A percentile compares a stretch with the other conserved stretches of the same genome.
Conservation (phyloP, 176 grass and related monocot genomes). For the Poa pratensis region DNA sequence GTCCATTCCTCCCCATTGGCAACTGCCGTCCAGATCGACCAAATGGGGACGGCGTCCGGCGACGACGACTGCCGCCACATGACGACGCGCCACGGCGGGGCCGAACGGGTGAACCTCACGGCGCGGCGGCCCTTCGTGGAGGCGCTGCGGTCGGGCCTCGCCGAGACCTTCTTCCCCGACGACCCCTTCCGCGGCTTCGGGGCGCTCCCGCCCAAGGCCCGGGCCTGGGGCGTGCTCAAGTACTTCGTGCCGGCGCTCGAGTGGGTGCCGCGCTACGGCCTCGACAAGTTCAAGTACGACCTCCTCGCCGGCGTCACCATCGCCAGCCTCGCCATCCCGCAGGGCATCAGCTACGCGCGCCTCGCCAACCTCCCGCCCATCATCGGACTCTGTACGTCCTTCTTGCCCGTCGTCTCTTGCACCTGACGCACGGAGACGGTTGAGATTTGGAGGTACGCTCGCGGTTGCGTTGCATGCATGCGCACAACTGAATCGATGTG, state of each 20-base stretch:
- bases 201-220: constrained; percentile 29
- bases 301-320: constrained; percentile 92
- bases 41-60: constrained; percentile 63
- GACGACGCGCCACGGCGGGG: neutral
- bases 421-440: neutral
- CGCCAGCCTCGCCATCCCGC: constrained; percentile 96
- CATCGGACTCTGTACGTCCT: constrained; percentile 77
- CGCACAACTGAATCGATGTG: neutral
- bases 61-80: neutral
- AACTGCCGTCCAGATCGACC: neutral
- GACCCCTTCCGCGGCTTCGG: constrained; percentile 79
- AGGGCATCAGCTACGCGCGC: constrained; percentile 97
- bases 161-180: constrained; percentile 92
- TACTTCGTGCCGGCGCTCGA: constrained; percentile 78
- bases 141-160: constrained; percentile 47
- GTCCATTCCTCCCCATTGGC: neutral
- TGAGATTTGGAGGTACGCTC: neutral
- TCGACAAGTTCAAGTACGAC: constrained; percentile 74
- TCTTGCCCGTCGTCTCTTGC: too few relatives aligned
- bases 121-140: constrained; percentile 37
- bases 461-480: neutral
- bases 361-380: constrained; percentile 88
- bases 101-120: constrained; percentile 57
- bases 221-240: constrained; percentile 54
- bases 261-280: constrained; percentile 67